These are phyloP conservation scores for Thielaviopsis ethacetica DNA, from an alignment of 2,329 filamentous ascomycete genomes.

Conservation along the genomic window DNA sequence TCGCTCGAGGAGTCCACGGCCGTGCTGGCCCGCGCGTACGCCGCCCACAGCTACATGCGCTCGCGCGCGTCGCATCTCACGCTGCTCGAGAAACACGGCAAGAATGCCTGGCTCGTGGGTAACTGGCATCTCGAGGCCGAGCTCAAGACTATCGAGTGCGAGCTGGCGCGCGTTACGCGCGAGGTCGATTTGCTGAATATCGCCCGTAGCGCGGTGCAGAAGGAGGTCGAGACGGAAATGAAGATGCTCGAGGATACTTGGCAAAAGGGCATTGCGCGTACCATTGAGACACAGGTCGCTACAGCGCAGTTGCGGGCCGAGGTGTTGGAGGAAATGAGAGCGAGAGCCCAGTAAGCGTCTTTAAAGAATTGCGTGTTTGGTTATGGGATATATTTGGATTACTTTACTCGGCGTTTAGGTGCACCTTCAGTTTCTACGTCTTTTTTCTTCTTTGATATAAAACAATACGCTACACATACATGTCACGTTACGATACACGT, in stretches of 20 bases:
- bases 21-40: conserved; percentile 39
- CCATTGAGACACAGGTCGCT: conserved; percentile 77
- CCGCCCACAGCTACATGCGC: conserved; percentile 33
- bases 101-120: conserved; percentile 78
- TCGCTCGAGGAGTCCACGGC: conserved; percentile 30
- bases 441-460: too few species aligned
- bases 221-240: conserved; percentile 56
- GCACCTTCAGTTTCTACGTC: too few species aligned
- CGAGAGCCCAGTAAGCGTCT: conserved; percentile 1
- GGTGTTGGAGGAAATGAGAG: conserved; percentile 45
- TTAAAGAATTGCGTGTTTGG: background rate
- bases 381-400: background rate
- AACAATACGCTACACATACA: too few species aligned
- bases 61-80: conserved; percentile 40
- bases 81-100: conserved; percentile 66
- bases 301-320: conserved; percentile 54
- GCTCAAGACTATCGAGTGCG: conserved; percentile 51
- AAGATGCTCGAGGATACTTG: conserved; percentile 59
- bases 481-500: background rate
- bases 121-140: conserved; percentile 69
- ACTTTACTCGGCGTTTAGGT: background rate
- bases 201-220: conserved; percentile 52
- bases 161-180: conserved; percentile 50
- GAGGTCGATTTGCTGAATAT: conserved; percentile 61
- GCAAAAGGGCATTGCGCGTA: conserved; percentile 59